phyloP scores from a whole-genome alignment of 208 protist genomes.

The Acanthamoeba castellanii region DNA sequence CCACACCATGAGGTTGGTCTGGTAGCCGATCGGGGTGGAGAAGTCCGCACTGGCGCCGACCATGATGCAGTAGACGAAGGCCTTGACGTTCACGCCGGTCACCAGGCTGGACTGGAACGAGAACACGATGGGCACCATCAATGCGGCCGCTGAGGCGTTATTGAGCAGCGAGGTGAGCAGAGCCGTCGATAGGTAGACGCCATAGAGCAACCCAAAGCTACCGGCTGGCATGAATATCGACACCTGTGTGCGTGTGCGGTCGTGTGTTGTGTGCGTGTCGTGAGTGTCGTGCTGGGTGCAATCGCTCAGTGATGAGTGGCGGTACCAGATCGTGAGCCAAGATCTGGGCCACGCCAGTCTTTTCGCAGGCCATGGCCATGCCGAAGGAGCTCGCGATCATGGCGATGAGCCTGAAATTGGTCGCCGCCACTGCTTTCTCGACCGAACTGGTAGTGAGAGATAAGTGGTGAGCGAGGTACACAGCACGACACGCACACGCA shows the following conservation, averaged over 20 bases:
- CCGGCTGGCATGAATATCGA: conserved; percentile 18
- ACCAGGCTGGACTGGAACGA: neutral
- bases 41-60: conserved; percentile 61
- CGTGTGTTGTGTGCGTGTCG: neutral
- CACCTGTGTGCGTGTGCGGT: neutral
- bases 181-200: conserved; percentile 64
- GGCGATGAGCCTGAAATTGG: conserved; percentile 43
- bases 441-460: neutral
- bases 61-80: conserved; percentile 73
- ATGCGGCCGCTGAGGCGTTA: conserved; percentile 56
- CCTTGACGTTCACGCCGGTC: conserved; percentile 58
- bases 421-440: neutral
- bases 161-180: conserved; percentile 61
- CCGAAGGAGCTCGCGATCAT: conserved; percentile 61
- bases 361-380: conserved; percentile 46
- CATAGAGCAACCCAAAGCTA: conserved; percentile 13
- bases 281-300: neutral
- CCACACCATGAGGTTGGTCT: conserved; percentile 78
- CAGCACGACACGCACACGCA: neutral
- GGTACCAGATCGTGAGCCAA: conserved; percentile 30
- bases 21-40: conserved; percentile 75
- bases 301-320: neutral
- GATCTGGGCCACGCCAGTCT: conserved; percentile 53
- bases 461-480: neutral
- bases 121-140: conserved; percentile 70